Evolutionary conservation across 257 asterid genomes (phyloP).

Genomic region (Gentiana macrophylla): DNA sequence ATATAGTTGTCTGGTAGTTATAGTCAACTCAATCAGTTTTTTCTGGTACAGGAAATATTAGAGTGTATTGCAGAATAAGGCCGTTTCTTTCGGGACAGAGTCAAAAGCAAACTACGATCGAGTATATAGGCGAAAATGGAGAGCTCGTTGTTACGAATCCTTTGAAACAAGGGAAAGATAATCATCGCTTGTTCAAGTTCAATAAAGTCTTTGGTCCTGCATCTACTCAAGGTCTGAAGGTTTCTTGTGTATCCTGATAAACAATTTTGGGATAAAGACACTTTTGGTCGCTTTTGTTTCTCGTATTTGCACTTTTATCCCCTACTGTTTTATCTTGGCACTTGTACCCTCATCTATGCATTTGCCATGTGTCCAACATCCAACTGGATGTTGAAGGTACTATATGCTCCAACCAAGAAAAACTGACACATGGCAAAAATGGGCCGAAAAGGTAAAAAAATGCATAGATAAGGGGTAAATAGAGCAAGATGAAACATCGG

Average conservation of each 20-base stretch:
- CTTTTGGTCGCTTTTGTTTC: too few species aligned
- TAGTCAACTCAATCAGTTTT: slow-evolving; percentile 10
- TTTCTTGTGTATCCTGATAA: neutral
- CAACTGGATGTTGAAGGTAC: too few species aligned
- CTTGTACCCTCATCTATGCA: too few species aligned
- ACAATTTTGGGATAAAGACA: too few species aligned
- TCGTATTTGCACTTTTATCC: too few species aligned
- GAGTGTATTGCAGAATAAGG: slow-evolving; percentile 90
- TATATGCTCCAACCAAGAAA: too few species aligned
- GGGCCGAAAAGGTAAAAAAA: too few species aligned
- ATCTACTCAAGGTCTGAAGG: slow-evolving; percentile 65
- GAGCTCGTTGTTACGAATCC: slow-evolving; percentile 80
- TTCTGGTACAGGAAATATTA: slow-evolving; percentile 55
- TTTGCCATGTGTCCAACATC: too few species aligned
- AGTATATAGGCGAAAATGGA: slow-evolving; percentile 88
- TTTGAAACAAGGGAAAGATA: slow-evolving; percentile 76
- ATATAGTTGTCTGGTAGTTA: slow-evolving; percentile 11
- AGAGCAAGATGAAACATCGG: too few species aligned
- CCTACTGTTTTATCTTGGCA: too few species aligned
- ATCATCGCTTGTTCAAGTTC: slow-evolving; percentile 83
- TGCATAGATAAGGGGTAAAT: too few species aligned
- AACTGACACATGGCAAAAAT: too few species aligned
- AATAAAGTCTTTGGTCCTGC: slow-evolving; percentile 79
- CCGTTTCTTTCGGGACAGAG: slow-evolving; percentile 79
- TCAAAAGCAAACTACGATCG: slow-evolving; percentile 58